Evolutionary conservation across 306 rosid species (phyloP).

Genomic region (Cicer bijugum): DNA sequence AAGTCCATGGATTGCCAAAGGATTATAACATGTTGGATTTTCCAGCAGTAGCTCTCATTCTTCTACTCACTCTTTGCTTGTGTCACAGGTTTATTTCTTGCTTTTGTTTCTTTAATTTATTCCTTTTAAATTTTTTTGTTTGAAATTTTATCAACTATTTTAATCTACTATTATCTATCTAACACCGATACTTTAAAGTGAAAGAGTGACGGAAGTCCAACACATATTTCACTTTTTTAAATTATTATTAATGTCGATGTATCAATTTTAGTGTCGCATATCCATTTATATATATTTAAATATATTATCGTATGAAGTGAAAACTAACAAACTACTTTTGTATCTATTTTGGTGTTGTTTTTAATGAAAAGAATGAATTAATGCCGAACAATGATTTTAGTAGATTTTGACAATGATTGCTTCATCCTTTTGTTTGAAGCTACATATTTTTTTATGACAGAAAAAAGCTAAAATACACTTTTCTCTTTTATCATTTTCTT

Average conservation of each 20-base stretch:
- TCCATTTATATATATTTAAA: not conserved
- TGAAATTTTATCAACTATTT: not conserved
- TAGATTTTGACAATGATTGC: constrained; percentile 56
- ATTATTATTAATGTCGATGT: too few species aligned
- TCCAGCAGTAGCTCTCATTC: constrained; percentile 86
- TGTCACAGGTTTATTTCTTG: constrained; percentile 69
- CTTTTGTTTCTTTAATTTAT: not conserved
- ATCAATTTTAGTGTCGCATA: too few species aligned
- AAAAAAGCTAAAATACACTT: too few species aligned
- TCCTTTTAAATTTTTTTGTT: not conserved
- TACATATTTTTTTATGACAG: too few species aligned
- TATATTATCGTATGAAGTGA: constrained; percentile 33
- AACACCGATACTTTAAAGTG: too few species aligned
- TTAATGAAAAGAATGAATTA: constrained; percentile 10
- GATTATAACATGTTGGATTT: constrained; percentile 81
- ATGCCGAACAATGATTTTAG: constrained; percentile 35
- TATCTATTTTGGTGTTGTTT: constrained; percentile 14
- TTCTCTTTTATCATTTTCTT: too few species aligned
- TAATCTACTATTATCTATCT: too few species aligned
- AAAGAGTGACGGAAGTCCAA: too few species aligned
- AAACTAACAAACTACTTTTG: constrained; percentile 35
- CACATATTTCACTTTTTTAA: too few species aligned
- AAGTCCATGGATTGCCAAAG: constrained; percentile 68
- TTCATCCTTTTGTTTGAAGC: not conserved
- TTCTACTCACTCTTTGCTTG: constrained; percentile 83